Percentiles rank a stretch among this genome's conserved stretches.
These are phyloP conservation scores for Forsythia viridissima DNA, from an alignment of 257 asterid species.

Conservation along the genomic window DNA sequence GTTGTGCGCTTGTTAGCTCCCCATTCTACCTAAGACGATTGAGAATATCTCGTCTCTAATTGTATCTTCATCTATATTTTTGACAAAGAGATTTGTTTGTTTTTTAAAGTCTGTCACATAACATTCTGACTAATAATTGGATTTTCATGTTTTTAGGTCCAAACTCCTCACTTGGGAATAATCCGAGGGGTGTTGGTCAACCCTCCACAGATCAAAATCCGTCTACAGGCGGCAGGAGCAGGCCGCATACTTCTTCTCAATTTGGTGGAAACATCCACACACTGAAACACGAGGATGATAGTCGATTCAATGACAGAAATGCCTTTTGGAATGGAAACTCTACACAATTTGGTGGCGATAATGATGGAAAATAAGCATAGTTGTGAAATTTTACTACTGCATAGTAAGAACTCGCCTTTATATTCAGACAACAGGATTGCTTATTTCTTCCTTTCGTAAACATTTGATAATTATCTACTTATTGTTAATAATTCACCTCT, in stretches of 20 bases:
- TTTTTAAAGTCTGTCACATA: not conserved
- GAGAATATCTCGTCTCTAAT: not conserved
- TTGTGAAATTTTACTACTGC: not conserved
- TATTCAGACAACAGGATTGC: not conserved
- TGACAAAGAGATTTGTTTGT: not conserved
- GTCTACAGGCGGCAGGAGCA: constrained; percentile 35
- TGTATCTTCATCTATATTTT: not conserved
- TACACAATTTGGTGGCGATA: constrained; percentile 79
- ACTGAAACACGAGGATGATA: constrained; percentile 62
- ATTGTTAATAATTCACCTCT: not conserved
- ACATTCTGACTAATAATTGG: not conserved
- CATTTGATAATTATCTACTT: not conserved
- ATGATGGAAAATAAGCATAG: constrained; percentile 42
- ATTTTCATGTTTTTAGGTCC: constrained; percentile 44
- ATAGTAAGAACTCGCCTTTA: not conserved
- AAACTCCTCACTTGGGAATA: constrained; percentile 47
- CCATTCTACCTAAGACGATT: no score
- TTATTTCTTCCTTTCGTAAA: not conserved
- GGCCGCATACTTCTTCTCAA: constrained; percentile 34
- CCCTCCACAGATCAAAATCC: constrained; percentile 38
- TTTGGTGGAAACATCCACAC: constrained; percentile 91
- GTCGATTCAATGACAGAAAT: constrained; percentile 54
- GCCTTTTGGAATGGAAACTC: constrained; percentile 96
- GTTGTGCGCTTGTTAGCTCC: no score
- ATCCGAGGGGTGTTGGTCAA: constrained; percentile 37